Percentiles rank a stretch among this genome's conserved stretches.
These are phyloP conservation scores for Paramecium sexaurelia DNA, from an alignment of 73 alveolate genomes.

Conservation along the genomic window DNA sequence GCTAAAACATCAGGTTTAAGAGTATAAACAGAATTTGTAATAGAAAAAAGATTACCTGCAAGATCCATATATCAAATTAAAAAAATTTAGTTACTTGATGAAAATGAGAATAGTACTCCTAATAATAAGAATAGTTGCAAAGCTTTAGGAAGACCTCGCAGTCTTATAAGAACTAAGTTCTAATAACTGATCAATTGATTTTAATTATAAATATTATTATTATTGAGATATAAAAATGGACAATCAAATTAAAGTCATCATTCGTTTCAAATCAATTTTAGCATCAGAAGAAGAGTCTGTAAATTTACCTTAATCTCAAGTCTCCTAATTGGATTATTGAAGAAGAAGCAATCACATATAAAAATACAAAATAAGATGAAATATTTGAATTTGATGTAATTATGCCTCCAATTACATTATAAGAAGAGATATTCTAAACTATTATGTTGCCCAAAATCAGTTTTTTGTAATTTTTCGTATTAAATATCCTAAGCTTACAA, in stretches of 20 bases:
- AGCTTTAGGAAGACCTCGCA: neutral
- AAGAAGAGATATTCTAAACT: neutral
- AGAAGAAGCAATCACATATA: conserved; percentile 26
- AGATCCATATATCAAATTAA: conserved; percentile 24
- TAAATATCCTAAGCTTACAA: conserved; percentile 43
- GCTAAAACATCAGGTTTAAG: neutral
- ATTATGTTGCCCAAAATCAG: conserved; percentile 32
- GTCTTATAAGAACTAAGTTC: neutral
- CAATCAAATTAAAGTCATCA: conserved; percentile 38
- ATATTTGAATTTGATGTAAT: conserved; percentile 30
- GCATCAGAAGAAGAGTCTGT: neutral
- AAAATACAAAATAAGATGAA: conserved; percentile 47
- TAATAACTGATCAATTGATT: conserved; percentile 29
- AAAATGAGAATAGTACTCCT: neutral
- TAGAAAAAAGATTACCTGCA: neutral
- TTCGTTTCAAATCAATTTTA: neutral
- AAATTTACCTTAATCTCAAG: neutral
- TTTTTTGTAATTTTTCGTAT: neutral
- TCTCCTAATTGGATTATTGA: conserved; percentile 35
- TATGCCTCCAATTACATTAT: conserved; percentile 23
- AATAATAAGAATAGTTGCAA: neutral
- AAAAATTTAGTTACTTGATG: conserved; percentile 30
- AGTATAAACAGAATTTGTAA: neutral
- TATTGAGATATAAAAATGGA: conserved; percentile 13
- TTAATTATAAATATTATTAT: neutral